Percentiles rank a stretch among this genome's conserved stretches.
These are phyloP conservation scores for Solanum rostratum DNA, from an alignment of 257 asterid species.

Conservation along the genomic window DNA sequence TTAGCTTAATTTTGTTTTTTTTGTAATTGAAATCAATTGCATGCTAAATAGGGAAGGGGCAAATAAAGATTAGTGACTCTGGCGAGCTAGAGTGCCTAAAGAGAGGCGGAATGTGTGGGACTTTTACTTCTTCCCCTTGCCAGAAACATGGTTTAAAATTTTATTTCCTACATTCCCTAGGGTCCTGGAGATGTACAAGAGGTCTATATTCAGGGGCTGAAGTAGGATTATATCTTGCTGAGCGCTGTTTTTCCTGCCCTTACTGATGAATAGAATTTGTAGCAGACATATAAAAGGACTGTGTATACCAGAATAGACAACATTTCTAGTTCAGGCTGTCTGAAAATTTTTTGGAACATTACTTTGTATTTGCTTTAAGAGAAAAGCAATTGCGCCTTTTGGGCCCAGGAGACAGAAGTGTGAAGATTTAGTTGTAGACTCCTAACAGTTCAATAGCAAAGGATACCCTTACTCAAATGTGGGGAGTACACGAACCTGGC, in stretches of 20 bases:
- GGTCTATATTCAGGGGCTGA: not conserved
- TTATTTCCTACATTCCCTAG: not conserved
- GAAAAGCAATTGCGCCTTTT: not conserved
- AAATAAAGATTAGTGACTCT: not conserved
- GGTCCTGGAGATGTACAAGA: not conserved
- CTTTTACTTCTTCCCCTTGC: not conserved
- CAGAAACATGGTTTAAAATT: not conserved
- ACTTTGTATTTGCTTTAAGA: not conserved
- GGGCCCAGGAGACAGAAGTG: not conserved
- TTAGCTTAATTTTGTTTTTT: not conserved
- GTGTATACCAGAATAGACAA: not conserved
- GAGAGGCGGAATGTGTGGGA: not conserved
- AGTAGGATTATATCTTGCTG: not conserved
- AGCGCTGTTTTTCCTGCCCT: not conserved
- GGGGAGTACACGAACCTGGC: not conserved
- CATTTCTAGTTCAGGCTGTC: not conserved
- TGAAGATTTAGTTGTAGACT: not conserved
- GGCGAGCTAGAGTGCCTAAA: not conserved
- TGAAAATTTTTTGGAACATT: not conserved
- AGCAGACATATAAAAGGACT: not conserved
- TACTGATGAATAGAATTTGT: not conserved
- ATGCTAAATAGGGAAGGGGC: not conserved
- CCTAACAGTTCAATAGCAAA: not conserved
- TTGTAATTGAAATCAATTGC: not conserved
- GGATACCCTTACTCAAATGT: not conserved